Evolutionary conservation across 257 asterid species (phyloP).

Genomic region (Echites panduratus): DNA sequence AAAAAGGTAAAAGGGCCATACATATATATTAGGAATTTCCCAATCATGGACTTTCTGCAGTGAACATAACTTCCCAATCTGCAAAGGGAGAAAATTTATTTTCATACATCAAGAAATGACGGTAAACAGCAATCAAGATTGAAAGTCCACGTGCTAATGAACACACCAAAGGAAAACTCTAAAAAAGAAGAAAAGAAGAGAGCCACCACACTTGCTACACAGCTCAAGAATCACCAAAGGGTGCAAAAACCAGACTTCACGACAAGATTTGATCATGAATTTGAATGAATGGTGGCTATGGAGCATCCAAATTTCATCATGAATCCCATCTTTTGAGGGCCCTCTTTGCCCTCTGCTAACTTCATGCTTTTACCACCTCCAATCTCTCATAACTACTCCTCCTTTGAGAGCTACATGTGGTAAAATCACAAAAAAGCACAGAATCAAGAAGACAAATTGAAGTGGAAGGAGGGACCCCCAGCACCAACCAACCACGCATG

Average conservation of each 20-base stretch:
- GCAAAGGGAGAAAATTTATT: background rate
- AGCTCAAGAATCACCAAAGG: slow-evolving; percentile 16
- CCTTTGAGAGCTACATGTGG: slow-evolving; percentile 15
- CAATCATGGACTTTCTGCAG: background rate
- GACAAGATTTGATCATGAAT: slow-evolving; percentile 34
- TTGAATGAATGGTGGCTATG: background rate
- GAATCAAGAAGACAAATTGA: slow-evolving; percentile 27
- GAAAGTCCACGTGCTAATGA: slow-evolving; percentile 5
- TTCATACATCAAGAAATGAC: background rate
- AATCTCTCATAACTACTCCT: slow-evolving; percentile 9
- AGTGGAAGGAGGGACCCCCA: slow-evolving; percentile 54
- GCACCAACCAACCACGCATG: slow-evolving; percentile 59
- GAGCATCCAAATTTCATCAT: slow-evolving; percentile 27
- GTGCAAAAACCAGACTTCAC: slow-evolving; percentile 25
- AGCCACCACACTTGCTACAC: slow-evolving; percentile 8
- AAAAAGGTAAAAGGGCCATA: background rate
- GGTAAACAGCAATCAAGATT: background rate
- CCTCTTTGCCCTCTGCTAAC: slow-evolving; percentile 6
- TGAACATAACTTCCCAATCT: background rate
- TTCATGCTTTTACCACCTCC: slow-evolving; percentile 6
- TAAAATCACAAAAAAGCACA: slow-evolving; percentile 22
- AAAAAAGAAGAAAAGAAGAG: slow-evolving; percentile 5
- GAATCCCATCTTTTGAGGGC: slow-evolving; percentile 13
- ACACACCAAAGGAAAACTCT: slow-evolving; percentile 9
- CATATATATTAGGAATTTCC: background rate